Evolutionary conservation across 2,329 filamentous ascomycete genomes (phyloP), one percentile per base, ranked within the genome.

Genomic region (Neophaeococcomyces aloes): DNA sequence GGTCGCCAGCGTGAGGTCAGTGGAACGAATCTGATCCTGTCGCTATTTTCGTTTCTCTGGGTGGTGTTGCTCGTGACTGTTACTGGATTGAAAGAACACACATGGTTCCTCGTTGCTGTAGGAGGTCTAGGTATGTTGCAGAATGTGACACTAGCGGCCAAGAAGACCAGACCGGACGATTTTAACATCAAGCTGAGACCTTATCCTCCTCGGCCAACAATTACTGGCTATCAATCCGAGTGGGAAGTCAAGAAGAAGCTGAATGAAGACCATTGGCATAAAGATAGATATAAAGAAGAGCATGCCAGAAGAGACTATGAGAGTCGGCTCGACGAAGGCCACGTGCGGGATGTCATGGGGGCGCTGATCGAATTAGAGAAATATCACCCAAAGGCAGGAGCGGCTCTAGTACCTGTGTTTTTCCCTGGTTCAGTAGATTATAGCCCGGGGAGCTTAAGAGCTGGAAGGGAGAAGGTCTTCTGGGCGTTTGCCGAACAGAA

Each of bases 51-150:
- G 1, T 32, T 59, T 0, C 29, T 65, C 7, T 70, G 66, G 68
- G 52, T 67, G 2, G 48, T 60, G 1, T 56, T 71, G 2, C 57
- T 70, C 1, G 63, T 70, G 18, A 61, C 60, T 1, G 63, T 61
- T 0, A 53, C 62, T 0, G 65, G 62, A 0, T 32, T 66, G 2
- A 54, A 59, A n/a, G 27, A 56, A 3, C 47, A 67, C 29, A 57
- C 62, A 1, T 70, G 66, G 65, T 67, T 56, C 46, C 51, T 70
- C 7, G 53, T 70, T 4, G 62, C 55, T 0, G 56, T 68, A 3
- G 66, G 67, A 0, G 58, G 56, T 3, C 50, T 67, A 17, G 66
- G 65, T 18, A 65, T 65, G 49, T 35, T 66, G 0, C 64, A 68
- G 45, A 69, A 67, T 45, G 55, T 62, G 11, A 55, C 56, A 38